Evolutionary conservation across 192 early-diverging fungal species (phyloP), one percentile per base, ranked within the genome.

Genomic region (Glomus cerebriforme): DNA sequence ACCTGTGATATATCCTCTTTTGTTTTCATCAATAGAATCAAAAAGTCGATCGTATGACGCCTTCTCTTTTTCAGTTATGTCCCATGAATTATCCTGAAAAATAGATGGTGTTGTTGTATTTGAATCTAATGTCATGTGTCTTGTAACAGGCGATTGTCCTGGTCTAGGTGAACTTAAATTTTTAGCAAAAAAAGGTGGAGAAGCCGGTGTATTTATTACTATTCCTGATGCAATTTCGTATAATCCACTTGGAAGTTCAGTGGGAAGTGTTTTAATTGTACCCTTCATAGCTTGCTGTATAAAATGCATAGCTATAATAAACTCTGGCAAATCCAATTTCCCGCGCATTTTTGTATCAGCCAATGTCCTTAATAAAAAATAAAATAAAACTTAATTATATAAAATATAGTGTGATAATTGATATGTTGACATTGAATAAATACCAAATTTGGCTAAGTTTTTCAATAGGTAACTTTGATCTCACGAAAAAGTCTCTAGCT

Each of bases 261-360:
- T 63, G 17, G 97, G 97, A n/a, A 97, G 85, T 32, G 86, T 84
- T 58, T 85, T 81, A 43, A 90, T 84, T 24, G 87, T 87, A 37
- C 92, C 93, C 69, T 93, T 90, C 90, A 95, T 95, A 24, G 93
- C 83, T 72, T 91, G 88, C 22, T 92, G 89, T 71, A 99, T 92
- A 76, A 95, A 92, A 79, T 91, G 89, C 96, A 99, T 97, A 49
- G 95, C 95, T 67, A 95, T 90, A 59, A 93, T 88, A 82, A 99
- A 99, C 81, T 97, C 95, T 10, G 90, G 85, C 68, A 94, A 85
- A 71, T 91, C 89, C 39, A 99, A 81, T 68, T 90, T 88, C 60
- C 94, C 93, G 26, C 90, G 83, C 1, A 84, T 75, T 45, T 90
- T 88, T 15, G 91, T 89, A 80, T 99, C 96, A 6, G 93, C 94